Conservation (phyloP, 768 basidiomycete species). For the Mycena chlorophos region DNA sequence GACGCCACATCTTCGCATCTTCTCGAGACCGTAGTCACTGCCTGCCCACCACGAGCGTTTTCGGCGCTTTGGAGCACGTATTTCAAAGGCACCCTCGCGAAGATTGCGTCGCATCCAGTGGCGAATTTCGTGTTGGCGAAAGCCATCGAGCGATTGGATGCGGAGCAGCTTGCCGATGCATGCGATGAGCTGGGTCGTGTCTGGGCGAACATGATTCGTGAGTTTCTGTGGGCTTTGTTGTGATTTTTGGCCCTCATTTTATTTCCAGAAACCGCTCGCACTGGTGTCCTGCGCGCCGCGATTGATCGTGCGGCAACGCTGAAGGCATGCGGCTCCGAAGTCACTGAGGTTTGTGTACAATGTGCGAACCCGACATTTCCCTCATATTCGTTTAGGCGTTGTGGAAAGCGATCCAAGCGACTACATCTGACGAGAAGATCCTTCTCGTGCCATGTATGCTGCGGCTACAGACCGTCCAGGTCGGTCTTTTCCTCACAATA, state of each 20-base stretch:
- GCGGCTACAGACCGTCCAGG: slow-evolving; percentile 50
- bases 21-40: slow-evolving; percentile 74
- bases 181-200: slow-evolving; percentile 59
- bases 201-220: slow-evolving; percentile 70
- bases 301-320: slow-evolving; percentile 66
- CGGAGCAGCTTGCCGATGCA: slow-evolving; percentile 52
- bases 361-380: slow-evolving; percentile 2
- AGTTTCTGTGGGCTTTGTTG: slow-evolving; percentile 33
- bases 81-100: slow-evolving; percentile 69
- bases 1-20: slow-evolving; percentile 89
- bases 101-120: slow-evolving; percentile 82
- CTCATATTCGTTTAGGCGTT: slow-evolving; percentile 51
- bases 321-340: slow-evolving; percentile 44
- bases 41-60: slow-evolving; percentile 64
- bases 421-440: slow-evolving; percentile 45
- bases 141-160: slow-evolving; percentile 64
- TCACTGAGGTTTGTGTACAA: slow-evolving; percentile 52
- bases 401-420: slow-evolving; percentile 58
- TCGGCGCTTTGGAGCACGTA: slow-evolving; percentile 73
- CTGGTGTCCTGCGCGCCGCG: slow-evolving; percentile 75
- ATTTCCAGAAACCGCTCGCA: slow-evolving; percentile 61
- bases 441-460: slow-evolving; percentile 71
- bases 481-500: slow-evolving; percentile 25
- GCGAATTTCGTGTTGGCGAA: slow-evolving; percentile 93
- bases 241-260: slow-evolving; percentile 1